A percentile compares a stretch with the other conserved stretches of the same genome.
These are phyloP conservation scores for Amanita rubescens DNA, from an alignment of 768 basidiomycete species.

Conservation along the genomic window DNA sequence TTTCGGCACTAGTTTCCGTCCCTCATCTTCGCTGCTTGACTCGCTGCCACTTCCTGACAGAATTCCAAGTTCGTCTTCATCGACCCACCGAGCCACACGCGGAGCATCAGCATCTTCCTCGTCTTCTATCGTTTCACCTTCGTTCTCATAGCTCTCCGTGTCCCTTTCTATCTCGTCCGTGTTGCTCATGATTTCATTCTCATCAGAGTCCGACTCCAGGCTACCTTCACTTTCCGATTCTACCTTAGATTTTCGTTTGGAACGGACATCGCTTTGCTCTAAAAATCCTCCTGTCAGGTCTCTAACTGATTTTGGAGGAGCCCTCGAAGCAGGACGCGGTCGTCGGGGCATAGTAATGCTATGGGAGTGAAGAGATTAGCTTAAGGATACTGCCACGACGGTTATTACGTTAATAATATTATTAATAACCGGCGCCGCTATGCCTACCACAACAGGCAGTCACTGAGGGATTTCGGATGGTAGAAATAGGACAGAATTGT, in stretches of 20 bases:
- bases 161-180: not conserved
- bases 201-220: not conserved
- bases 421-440: too few species aligned
- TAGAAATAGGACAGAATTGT: too few species aligned
- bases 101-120: constrained; percentile 46
- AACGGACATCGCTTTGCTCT: not conserved
- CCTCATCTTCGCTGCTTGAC: constrained; percentile 6
- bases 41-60: constrained; percentile 28
- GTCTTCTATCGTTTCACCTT: constrained; percentile 14
- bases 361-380: not conserved
- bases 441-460: too few species aligned
- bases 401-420: too few species aligned
- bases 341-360: constrained; percentile 30
- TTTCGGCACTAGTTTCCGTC: not conserved
- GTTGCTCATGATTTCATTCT: not conserved
- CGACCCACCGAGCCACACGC: constrained; percentile 56
- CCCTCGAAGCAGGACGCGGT: constrained; percentile 21
- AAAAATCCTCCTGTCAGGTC: not conserved
- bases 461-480: too few species aligned
- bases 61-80: constrained; percentile 36
- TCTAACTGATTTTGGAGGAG: not conserved
- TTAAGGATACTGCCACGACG: too few species aligned
- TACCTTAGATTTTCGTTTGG: not conserved
- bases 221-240: not conserved
- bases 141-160: not conserved